A percentile compares a stretch with the other conserved stretches of the same genome.
Evolutionary conservation across 345 rosid genomes (phyloP).

Genomic region (Rubroshorea leprosula): DNA sequence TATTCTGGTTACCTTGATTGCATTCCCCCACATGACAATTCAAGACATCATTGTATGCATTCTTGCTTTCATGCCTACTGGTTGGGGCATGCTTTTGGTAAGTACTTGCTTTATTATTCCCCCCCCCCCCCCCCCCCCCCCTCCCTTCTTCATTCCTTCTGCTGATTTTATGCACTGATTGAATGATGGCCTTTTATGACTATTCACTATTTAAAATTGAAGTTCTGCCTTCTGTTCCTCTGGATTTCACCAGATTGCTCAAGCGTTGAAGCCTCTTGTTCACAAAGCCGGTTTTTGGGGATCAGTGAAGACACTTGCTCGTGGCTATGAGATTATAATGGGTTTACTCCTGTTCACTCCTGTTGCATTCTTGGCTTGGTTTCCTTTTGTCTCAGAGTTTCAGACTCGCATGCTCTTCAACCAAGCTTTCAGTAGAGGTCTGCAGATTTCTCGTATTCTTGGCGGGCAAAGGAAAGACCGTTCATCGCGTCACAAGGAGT

Average conservation of each 20-base stretch:
- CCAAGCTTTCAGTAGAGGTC: constrained; percentile 92
- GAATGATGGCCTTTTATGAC: too few species aligned
- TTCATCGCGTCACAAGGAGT: constrained; percentile 8
- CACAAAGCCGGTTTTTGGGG: constrained; percentile 77
- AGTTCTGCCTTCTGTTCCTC: background rate
- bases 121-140: too few species aligned
- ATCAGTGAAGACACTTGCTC: constrained; percentile 69
- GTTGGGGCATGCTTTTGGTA: constrained; percentile 92
- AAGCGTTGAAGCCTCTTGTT: constrained; percentile 84
- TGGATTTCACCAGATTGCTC: constrained; percentile 53
- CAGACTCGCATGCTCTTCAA: constrained; percentile 96
- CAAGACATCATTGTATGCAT: constrained; percentile 67
- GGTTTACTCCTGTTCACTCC: constrained; percentile 90
- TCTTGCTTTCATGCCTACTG: constrained; percentile 85
- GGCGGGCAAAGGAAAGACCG: constrained; percentile 85
- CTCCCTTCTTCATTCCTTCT: too few species aligned
- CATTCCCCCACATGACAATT: background rate
- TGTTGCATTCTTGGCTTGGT: constrained; percentile 80
- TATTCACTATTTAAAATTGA: too few species aligned
- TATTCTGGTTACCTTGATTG: background rate
- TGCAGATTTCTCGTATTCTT: constrained; percentile 90
- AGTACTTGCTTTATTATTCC: constrained; percentile 20
- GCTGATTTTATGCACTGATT: too few species aligned
- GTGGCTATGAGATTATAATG: constrained; percentile 85
- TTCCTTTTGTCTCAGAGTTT: constrained; percentile 92